Evolutionary conservation across 352 stramenopile species (phyloP), one percentile per base, ranked within the genome.

Genomic region (Globisporangium abappressorium): DNA sequence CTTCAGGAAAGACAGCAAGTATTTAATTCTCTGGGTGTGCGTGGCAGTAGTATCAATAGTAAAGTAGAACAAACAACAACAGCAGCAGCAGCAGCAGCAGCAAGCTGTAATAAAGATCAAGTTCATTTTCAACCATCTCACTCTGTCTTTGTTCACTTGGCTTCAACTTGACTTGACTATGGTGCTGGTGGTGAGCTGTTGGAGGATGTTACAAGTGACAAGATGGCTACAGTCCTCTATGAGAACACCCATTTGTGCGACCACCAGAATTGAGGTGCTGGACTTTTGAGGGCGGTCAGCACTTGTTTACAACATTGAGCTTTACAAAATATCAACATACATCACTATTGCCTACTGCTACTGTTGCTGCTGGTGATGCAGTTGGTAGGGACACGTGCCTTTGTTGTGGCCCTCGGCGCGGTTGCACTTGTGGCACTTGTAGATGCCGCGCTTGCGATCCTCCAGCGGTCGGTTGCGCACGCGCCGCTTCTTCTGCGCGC

Each of bases 361-460:
- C 22, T 49, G 43, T 28, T 22, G 43, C n/a, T 38, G 60, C 55
- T 57, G 33, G 28, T 24, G 41, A 2, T 55, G 11, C 28, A 46
- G 55, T 20, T 70, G 74, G 65, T 86, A 84, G 30, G 79, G 72
- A 30, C 79, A 86, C 30, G 76, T 84, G 26, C 78, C 71, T 57
- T 79, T 83, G 75, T 86, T 84, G 66, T 84, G 79, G 12, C 79
- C 79, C 34, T 86, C 79, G 30, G 76, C 76, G n/a, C 78, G 71
- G 34, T 78, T 64, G 36, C 79, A 86, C 33, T 73, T 75, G 47
- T 79, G 79, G 59, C 79, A 86, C 60, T 81, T 86, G 72, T 86
- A 86, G 70, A 86, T 66, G 6, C 72, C 66, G 14, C 79, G 70
- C 65, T 84, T 86, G 30, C 79, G 76, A 6, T 81, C 64, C 11